phyloP scores from a whole-genome alignment of 2,329 filamentous ascomycete genomes.

The Huntiella decipiens region DNA sequence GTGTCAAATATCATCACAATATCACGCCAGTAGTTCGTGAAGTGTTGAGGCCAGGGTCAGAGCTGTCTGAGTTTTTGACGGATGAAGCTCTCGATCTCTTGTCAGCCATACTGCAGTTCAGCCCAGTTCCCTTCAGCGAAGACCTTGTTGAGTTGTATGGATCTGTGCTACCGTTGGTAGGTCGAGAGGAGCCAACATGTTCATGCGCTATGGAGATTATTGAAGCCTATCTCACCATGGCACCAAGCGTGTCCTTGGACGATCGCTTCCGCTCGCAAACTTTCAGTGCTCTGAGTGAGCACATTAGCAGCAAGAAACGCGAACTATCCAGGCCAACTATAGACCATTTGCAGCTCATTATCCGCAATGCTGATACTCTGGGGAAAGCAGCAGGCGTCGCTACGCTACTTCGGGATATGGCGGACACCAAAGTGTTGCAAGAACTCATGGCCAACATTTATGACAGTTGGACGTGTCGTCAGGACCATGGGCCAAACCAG shows the following conservation, averaged over 20 bases:
- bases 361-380: conserved; percentile 41
- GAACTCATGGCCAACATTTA: conserved; percentile 47
- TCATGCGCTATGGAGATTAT: conserved; percentile 43
- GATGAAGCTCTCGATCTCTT: conserved; percentile 88
- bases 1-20: conserved; percentile 56
- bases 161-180: conserved; percentile 45
- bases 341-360: conserved; percentile 43
- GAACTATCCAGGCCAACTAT: conserved; percentile 39
- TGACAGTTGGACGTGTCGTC: conserved; percentile 52
- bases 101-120: conserved; percentile 53
- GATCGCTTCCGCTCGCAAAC: conserved; percentile 33
- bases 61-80: conserved; percentile 61
- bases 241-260: conserved; percentile 45
- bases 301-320: conserved; percentile 33
- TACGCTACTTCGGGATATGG: conserved; percentile 45
- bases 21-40: conserved; percentile 69
- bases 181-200: conserved; percentile 45
- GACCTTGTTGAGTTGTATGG: conserved; percentile 45
- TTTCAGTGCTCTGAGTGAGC: conserved; percentile 29
- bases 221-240: conserved; percentile 52
- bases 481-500: conserved; percentile 64
- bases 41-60: conserved; percentile 58
- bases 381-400: conserved; percentile 42
- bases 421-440: conserved; percentile 41
- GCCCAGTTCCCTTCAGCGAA: conserved; percentile 38